Conservation (phyloP, 371 early-diverging fungal species). For the Massospora cicadina region DNA sequence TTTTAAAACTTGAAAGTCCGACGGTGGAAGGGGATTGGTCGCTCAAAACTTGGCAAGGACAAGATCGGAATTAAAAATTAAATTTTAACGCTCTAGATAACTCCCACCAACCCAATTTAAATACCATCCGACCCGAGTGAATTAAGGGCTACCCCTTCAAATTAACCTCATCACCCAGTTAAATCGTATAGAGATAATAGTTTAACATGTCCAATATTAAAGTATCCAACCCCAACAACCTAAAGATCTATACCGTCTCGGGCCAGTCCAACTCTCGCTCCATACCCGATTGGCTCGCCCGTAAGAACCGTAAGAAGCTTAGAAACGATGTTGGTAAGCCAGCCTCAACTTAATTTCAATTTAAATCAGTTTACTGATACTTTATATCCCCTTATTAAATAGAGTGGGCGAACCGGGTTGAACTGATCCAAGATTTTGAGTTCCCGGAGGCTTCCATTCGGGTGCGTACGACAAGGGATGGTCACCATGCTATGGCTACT, state of each 20-base stretch:
- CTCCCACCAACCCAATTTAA: too few relatives aligned
- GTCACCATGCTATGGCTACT: constrained; percentile 75
- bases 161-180: too few relatives aligned
- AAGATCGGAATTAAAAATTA: too few relatives aligned
- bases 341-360: neutral
- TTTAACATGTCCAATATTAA: constrained; percentile 12
- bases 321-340: constrained; percentile 72
- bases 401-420: constrained; percentile 79
- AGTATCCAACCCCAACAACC: constrained; percentile 65
- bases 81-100: too few relatives aligned
- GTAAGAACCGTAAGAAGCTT: constrained; percentile 60
- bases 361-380: neutral
- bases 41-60: too few relatives aligned
- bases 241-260: constrained; percentile 84
- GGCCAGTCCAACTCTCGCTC: constrained; percentile 60
- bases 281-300: constrained; percentile 88
- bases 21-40: too few relatives aligned
- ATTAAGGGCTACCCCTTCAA: too few relatives aligned
- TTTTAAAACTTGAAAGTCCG: too few relatives aligned
- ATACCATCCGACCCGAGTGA: too few relatives aligned
- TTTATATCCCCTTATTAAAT: constrained; percentile 1
- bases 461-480: constrained; percentile 72
- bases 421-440: constrained; percentile 93
- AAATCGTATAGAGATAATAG: neutral
- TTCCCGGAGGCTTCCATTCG: constrained; percentile 90